Base-by-base conservation (phyloP, 2,329 filamentous ascomycete species). In the Cladosporium velox region DNA sequence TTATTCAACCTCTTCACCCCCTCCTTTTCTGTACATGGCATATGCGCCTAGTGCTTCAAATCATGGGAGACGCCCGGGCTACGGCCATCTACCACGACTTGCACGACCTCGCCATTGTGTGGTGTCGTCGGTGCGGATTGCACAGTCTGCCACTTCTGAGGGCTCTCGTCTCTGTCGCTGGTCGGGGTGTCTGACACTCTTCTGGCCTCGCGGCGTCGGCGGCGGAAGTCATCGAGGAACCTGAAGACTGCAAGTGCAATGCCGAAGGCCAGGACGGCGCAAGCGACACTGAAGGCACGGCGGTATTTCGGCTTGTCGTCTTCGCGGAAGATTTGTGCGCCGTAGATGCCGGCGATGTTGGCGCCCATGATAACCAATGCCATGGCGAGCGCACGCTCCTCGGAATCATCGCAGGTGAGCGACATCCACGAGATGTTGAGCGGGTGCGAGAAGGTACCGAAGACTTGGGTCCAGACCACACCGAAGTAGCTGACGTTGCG, bases 361-460 rank as follows among this genome's bases (percentile, higher is more conserved):
- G 85, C 86, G 24, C 84, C 83, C 86, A 88, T 88, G 67, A 88
- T 86, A 61, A 87, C 80, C 82, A 84, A 79, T 8, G 86, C 85
- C 86, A 88, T 88, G 12, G 85, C 84, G 0, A 88, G 78, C 0
- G 86, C 85, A 59, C 86, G 78, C 69, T 87, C 83, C 67, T 88
- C 85, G 0, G 85, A 86, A 61, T 86, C 84, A 0, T 79, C 79
- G 72, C 86, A 86, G 2, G 83, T 80, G 0, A 87, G 76, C 0
- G 85, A 87, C 72, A 88, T 79, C 85, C 86, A 88, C 1, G 85
- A 82, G 59, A 88, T 86, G 71, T 88, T 88, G 26, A 88, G 78
- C 0, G 84, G 84, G 64, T 86, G 84, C 1, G 82, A 81, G 66
- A 85, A 85, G 4, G 83, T 85, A 24, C 82, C 83, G 66, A 86